Evolutionary conservation across 257 asterid genomes (phyloP).

Genomic region (Marsdenia floribunda): DNA sequence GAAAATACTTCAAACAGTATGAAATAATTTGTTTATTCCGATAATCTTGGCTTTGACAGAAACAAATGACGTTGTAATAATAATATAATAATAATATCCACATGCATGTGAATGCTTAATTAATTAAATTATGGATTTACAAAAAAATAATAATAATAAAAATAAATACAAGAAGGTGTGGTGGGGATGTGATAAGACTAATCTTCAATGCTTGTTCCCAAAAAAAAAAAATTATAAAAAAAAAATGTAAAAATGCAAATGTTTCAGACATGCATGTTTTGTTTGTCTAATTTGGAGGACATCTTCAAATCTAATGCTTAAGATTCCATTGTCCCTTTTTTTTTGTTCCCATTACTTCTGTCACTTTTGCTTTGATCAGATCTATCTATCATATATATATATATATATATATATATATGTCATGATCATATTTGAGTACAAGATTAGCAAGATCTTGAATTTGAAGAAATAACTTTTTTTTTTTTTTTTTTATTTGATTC

Average conservation of each 20-base stretch:
- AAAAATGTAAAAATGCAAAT: neutral
- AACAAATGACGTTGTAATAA: neutral
- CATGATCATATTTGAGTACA: too few species aligned
- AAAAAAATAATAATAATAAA: too few species aligned
- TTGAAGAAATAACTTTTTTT: too few species aligned
- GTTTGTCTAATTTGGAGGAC: conserved; percentile 8
- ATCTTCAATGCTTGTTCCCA: conserved; percentile 28
- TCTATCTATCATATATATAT: neutral
- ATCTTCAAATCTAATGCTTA: conserved; percentile 6
- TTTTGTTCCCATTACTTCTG: too few species aligned
- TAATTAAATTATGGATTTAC: too few species aligned
- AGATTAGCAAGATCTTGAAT: too few species aligned
- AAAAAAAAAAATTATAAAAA: too few species aligned
- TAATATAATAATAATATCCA: conserved; percentile 9
- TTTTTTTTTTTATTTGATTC: too few species aligned
- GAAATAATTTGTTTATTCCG: conserved; percentile 7
- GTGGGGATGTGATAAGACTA: conserved; percentile 31
- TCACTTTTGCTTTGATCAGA: neutral
- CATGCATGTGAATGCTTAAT: conserved; percentile 34
- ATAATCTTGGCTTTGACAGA: conserved; percentile 8
- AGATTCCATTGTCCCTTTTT: neutral
- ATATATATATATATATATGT: too few species aligned
- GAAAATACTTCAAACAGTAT: conserved; percentile 1
- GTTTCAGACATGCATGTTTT: conserved; percentile 18
- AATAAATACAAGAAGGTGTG: neutral